Percentiles rank a stretch among this genome's conserved stretches.
Evolutionary conservation across 768 basidiomycete species (phyloP).

Genomic region (Tulasnella calospora): DNA sequence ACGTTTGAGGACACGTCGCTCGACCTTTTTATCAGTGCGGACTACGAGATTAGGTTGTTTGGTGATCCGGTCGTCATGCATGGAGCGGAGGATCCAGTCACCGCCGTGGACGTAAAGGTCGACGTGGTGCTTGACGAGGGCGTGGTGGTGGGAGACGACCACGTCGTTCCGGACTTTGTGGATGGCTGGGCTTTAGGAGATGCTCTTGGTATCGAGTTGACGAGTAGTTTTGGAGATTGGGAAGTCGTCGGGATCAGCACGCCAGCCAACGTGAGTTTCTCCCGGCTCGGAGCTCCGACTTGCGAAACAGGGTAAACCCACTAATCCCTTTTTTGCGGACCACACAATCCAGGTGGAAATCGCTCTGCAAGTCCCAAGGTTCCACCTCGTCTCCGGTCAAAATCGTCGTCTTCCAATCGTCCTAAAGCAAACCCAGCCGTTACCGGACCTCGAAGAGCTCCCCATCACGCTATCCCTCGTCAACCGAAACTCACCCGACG

Average conservation of each 20-base stretch:
- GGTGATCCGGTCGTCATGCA: constrained; percentile 20
- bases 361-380: neutral
- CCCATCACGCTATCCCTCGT: neutral
- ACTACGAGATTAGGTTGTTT: constrained; percentile 28
- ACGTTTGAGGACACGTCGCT: neutral
- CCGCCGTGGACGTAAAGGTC: neutral
- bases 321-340: neutral
- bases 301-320: neutral
- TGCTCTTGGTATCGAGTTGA: constrained; percentile 23
- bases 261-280: neutral
- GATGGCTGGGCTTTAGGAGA: constrained; percentile 24
- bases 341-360: neutral
- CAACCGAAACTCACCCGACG: neutral
- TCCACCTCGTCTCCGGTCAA: neutral
- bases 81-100: neutral
- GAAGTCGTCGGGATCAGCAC: neutral
- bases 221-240: neutral
- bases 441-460: neutral
- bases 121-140: neutral
- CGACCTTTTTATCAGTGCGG: constrained; percentile 26
- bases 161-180: constrained; percentile 24
- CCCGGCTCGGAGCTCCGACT: neutral
- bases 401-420: neutral
- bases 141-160: neutral
- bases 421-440: neutral